phyloP scores from a whole-genome alignment of 2,329 filamentous ascomycete genomes.

The Metarhizium humberi region DNA sequence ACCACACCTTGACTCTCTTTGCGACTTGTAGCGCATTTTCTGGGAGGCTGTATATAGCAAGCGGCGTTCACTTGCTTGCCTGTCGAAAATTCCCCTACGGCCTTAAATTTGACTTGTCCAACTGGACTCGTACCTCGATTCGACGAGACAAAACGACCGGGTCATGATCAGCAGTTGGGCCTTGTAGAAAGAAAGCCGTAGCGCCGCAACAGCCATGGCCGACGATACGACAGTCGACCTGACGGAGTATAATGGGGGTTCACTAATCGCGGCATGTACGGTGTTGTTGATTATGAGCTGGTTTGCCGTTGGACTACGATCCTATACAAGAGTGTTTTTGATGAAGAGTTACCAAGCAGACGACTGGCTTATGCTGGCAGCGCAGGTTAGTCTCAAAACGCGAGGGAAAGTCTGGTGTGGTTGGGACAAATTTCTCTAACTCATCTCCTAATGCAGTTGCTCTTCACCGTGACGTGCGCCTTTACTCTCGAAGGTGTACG shows the following conservation, averaged over 20 bases:
- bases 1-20: background rate
- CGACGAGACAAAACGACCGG: background rate
- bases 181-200: background rate
- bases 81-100: no score
- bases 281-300: slow-evolving; percentile 30
- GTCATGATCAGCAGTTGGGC: slow-evolving; percentile 2
- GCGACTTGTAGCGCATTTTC: background rate
- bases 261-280: slow-evolving; percentile 26
- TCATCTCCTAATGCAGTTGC: slow-evolving; percentile 18
- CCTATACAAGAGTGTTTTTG: slow-evolving; percentile 33
- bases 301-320: slow-evolving; percentile 31
- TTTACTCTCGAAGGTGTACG: slow-evolving; percentile 35
- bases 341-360: slow-evolving; percentile 38
- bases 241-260: slow-evolving; percentile 28
- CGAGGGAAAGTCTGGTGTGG: background rate
- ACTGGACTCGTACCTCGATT: background rate
- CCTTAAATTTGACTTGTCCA: background rate
- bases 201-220: slow-evolving; percentile 18
- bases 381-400: slow-evolving; percentile 27
- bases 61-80: no score
- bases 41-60: background rate
- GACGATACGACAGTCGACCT: slow-evolving; percentile 19
- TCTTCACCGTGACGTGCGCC: slow-evolving; percentile 37
- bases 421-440: no score
- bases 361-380: slow-evolving; percentile 44